These are phyloP conservation scores for Stygiomarasmius scandens DNA, from an alignment of 1,284 basidiomycete genomes.

Conservation along the genomic window DNA sequence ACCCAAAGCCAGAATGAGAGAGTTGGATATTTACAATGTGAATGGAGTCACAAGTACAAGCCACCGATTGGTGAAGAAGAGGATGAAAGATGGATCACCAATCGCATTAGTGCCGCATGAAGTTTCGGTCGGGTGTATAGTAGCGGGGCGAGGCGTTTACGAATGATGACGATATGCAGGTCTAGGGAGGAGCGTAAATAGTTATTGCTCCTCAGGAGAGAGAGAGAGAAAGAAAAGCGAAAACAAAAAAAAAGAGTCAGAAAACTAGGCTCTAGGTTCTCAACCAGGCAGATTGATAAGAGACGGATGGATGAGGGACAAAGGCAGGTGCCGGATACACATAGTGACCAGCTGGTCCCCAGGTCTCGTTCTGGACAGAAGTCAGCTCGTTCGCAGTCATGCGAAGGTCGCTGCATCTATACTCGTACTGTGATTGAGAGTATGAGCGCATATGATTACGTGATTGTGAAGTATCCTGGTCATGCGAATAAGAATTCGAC, in stretches of 20 bases:
- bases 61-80: constrained; percentile 15
- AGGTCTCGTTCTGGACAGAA: constrained; percentile 33
- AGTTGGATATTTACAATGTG: constrained; percentile 35
- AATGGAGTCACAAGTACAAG: constrained; percentile 31
- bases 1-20: constrained; percentile 25
- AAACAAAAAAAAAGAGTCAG: constrained; percentile 13
- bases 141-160: constrained; percentile 11
- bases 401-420: constrained; percentile 48
- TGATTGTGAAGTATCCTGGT: constrained; percentile 48
- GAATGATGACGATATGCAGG: constrained; percentile 21
- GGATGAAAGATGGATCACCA: constrained; percentile 12
- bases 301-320: constrained; percentile 39
- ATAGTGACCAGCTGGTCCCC: constrained; percentile 48
- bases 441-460: constrained; percentile 60
- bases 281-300: constrained; percentile 55
- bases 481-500: constrained; percentile 58
- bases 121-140: constrained; percentile 19
- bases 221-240: constrained; percentile 20
- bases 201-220: constrained; percentile 22
- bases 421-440: constrained; percentile 59
- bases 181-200: constrained; percentile 31
- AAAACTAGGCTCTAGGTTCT: constrained; percentile 41
- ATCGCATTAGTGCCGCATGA: constrained; percentile 18
- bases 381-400: constrained; percentile 45
- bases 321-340: constrained; percentile 41